Base-by-base conservation (phyloP, 2,329 filamentous ascomycete species). In the Torrubiellomyces zombiae region DNA sequence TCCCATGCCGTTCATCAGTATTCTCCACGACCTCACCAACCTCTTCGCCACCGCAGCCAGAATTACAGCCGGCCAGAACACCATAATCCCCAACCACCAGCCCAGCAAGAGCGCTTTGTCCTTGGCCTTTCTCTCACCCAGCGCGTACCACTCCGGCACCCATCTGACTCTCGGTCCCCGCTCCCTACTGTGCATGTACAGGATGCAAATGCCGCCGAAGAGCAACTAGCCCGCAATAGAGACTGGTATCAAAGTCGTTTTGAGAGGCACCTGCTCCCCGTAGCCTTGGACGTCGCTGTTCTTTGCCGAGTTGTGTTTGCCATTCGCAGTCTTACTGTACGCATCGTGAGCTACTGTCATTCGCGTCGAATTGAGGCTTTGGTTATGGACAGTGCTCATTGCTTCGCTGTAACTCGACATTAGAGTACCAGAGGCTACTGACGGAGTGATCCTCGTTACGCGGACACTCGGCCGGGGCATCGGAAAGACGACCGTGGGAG, bases 31-130 rank as follows among this genome's bases (percentile, higher is more conserved):
- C n/a, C n/a, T n/a, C n/a, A n/a, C n/a, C 26, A 78, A 80, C 51
- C 86, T 89, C 55, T 65, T 91, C 15, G 60, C 73, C 40, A 76
- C 72, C 35, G 66, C 73, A 38, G 85, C 78, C 1, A 58, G 55
- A 25, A 68, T 58, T 36, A 82, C 86, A 38, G 57, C 59, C 4
- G 71, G 72, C 29, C 47, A 50, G n/a, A 42, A 28, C 18, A 48
- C 19, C 13, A 50, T 13, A 2, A 48, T 35, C 2, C 28, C 35
- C 1, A 29, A 9, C 46, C 45, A 50, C 47, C 45, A 50, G 1
- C 20, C 25, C 7, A 24, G 32, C 20, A 50, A 36, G 6, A 28
- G 11, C 4, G 33, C 24, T 20, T 32, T 36, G n/a, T 45, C 36
- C 24, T 27, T 27, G 4, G 9, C 14, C 10, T 32, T 36, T 1